phyloP scores from a whole-genome alignment of 2,329 filamentous ascomycete species.

The Zymoseptoria crescenta region DNA sequence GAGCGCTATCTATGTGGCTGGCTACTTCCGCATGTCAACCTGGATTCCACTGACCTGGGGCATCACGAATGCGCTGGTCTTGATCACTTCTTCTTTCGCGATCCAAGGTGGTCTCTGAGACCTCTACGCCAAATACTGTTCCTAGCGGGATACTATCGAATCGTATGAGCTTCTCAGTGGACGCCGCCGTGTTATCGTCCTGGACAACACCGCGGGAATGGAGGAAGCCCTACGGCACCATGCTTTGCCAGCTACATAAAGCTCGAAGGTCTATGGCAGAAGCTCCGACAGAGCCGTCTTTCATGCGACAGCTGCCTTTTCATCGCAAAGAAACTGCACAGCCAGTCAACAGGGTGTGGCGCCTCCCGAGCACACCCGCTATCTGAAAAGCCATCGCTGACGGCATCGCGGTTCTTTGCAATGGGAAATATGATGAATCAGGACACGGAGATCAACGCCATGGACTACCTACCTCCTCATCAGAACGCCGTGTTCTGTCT shows the following conservation, averaged over 20 bases:
- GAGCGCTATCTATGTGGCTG: constrained; percentile 71
- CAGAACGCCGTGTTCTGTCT: not conserved
- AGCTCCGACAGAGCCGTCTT: not conserved
- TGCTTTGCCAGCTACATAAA: not conserved
- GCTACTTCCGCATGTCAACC: constrained; percentile 84
- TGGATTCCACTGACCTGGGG: constrained; percentile 91
- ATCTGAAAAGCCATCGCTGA: not conserved
- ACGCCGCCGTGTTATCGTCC: not conserved
- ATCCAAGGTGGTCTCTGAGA: constrained; percentile 75
- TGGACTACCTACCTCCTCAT: not conserved
- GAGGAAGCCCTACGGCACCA: not conserved
- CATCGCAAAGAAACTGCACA: not conserved
- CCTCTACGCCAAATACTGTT: not conserved
- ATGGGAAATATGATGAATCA: not conserved
- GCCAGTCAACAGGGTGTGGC: not conserved
- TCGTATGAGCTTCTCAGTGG: not conserved
- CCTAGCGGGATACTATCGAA: not conserved
- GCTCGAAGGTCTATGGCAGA: not conserved
- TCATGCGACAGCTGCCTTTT: not conserved
- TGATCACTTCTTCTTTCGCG: constrained; percentile 85
- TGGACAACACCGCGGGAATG: too few species aligned
- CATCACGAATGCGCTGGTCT: constrained; percentile 70
- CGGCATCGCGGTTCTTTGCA: not conserved
- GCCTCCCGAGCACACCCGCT: not conserved
- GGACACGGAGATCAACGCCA: not conserved